Conservation (phyloP, 441 rosid genomes). For the Raphanus hybrid region DNA sequence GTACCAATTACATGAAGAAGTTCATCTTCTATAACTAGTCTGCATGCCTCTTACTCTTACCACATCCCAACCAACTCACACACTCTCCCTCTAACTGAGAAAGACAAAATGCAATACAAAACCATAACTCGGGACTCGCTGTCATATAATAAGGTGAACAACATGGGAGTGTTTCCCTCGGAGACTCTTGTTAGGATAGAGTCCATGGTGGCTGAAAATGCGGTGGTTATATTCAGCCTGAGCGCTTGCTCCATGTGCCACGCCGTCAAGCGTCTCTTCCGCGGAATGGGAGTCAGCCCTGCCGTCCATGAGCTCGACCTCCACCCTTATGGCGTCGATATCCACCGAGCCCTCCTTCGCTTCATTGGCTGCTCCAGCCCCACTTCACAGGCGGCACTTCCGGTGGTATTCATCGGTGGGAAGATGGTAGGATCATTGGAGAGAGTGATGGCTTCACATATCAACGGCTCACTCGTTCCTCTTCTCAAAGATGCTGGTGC, state of each 20-base stretch:
- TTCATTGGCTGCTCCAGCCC: constrained; percentile 35
- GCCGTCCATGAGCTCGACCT: constrained; percentile 75
- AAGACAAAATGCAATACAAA: constrained; percentile 34
- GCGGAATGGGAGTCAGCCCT: constrained; percentile 83
- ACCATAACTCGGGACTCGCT: constrained; percentile 26
- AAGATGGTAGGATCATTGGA: constrained; percentile 83
- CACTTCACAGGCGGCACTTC: constrained; percentile 42
- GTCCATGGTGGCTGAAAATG: constrained; percentile 60
- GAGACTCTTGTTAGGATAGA: constrained; percentile 33
- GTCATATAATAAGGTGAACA: constrained; percentile 27
- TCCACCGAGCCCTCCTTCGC: constrained; percentile 35
- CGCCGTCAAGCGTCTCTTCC: constrained; percentile 84
- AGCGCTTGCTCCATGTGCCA: constrained; percentile 96
- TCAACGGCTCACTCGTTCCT: constrained; percentile 82
- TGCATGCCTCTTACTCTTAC: constrained; percentile 21
- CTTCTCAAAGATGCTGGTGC: constrained; percentile 93
- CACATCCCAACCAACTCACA: constrained; percentile 8
- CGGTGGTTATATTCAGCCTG: constrained; percentile 80
- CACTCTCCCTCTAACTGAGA: not conserved
- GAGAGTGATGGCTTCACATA: constrained; percentile 84
- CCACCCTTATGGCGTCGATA: constrained; percentile 42
- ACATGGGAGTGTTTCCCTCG: constrained; percentile 38
- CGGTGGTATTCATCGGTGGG: constrained; percentile 78
- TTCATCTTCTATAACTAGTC: constrained; percentile 28
- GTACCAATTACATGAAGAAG: constrained; percentile 7